These are phyloP conservation scores for Fusarium zealandicum DNA, from an alignment of 2,329 filamentous ascomycete genomes.

Conservation along the genomic window DNA sequence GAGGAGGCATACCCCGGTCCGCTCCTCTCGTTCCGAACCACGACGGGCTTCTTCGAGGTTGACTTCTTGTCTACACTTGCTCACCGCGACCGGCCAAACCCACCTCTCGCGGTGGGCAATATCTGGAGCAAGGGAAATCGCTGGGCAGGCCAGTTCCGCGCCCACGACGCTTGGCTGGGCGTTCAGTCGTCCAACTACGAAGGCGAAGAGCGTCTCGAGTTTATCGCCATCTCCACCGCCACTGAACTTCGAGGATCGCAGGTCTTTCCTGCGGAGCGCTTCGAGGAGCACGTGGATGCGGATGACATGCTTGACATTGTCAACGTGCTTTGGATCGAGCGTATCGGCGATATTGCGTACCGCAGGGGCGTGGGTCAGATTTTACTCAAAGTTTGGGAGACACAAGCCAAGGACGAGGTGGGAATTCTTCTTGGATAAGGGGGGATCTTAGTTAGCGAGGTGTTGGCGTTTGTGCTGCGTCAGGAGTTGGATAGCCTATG, in stretches of 20 bases:
- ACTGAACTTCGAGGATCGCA: conserved; percentile 53
- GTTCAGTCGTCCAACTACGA: conserved; percentile 56
- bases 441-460: conserved; percentile 18
- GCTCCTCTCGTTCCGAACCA: conserved; percentile 51
- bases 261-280: conserved; percentile 50
- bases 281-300: conserved; percentile 51
- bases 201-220: conserved; percentile 54
- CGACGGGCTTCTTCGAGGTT: conserved; percentile 50
- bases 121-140: conserved; percentile 48
- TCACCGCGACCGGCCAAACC: conserved; percentile 47
- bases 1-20: conserved; percentile 49
- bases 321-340: conserved; percentile 56
- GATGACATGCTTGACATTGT: conserved; percentile 55
- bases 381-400: conserved; percentile 51
- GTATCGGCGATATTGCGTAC: conserved; percentile 53
- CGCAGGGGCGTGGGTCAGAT: conserved; percentile 54
- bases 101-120: conserved; percentile 53
- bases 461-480: conserved; percentile 22
- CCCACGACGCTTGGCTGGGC: conserved; percentile 56
- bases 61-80: conserved; percentile 49
- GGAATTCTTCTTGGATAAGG: conserved; percentile 51
- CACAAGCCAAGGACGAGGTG: conserved; percentile 50
- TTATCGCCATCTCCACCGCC: conserved; percentile 52
- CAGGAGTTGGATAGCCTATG: background rate
- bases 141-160: conserved; percentile 53